phyloP scores from a whole-genome alignment of 768 basidiomycete genomes.

The Rhizopogon vesiculosus region DNA sequence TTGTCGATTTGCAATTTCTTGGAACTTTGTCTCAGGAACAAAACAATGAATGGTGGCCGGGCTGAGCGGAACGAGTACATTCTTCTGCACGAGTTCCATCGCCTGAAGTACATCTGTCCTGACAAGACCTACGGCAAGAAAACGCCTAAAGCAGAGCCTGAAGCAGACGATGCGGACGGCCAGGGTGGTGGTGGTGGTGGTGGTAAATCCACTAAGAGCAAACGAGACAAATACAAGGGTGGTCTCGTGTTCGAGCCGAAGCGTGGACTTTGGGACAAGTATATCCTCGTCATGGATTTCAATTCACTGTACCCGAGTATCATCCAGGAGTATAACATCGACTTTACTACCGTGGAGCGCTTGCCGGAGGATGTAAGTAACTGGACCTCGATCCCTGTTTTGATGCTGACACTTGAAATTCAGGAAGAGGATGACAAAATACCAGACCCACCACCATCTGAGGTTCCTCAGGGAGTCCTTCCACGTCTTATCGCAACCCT shows the following conservation, averaged over 20 bases:
- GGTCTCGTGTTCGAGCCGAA: conserved; percentile 97
- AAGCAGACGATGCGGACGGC: conserved; percentile 53
- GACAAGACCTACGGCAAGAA: conserved; percentile 91
- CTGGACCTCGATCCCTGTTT: neutral
- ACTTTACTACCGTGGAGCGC: conserved; percentile 92
- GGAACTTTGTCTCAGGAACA: conserved; percentile 61
- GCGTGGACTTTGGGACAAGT: conserved; percentile 93
- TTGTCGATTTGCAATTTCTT: neutral
- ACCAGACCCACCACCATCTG: conserved; percentile 78
- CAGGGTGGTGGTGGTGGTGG: conserved; percentile 34
- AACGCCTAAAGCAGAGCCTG: conserved; percentile 41
- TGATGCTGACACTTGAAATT: neutral
- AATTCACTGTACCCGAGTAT: conserved; percentile 99
- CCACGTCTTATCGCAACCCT: conserved; percentile 97
- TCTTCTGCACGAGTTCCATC: conserved; percentile 95
- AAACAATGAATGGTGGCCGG: conserved; percentile 93
- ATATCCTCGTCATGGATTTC: conserved; percentile 99
- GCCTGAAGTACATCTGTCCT: conserved; percentile 92
- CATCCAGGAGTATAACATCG: conserved; percentile 99
- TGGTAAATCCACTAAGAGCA: conserved; percentile 53
- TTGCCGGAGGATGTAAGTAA: conserved; percentile 50
- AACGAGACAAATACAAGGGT: conserved; percentile 96
- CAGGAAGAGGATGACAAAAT: conserved; percentile 76
- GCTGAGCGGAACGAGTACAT: conserved; percentile 99
- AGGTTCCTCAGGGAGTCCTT: conserved; percentile 80